A percentile compares a stretch with the other conserved stretches of the same genome.
Conservation (phyloP, 805 yeast species). For the Yarrowia bubula region DNA sequence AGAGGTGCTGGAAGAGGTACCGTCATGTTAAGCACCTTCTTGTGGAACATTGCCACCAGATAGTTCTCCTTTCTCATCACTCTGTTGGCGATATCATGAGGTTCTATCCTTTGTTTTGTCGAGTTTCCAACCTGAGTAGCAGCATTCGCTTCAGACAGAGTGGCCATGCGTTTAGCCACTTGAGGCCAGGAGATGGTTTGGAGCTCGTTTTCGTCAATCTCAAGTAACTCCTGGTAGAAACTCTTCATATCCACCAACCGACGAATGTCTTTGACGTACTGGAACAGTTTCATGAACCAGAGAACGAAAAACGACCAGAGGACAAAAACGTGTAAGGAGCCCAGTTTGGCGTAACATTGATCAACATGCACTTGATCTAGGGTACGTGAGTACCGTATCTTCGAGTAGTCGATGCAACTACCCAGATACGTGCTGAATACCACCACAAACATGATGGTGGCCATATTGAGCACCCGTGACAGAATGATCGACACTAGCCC, state of each 20-base stretch:
- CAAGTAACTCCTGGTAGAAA: slow-evolving; percentile 70
- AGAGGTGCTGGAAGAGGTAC: slow-evolving; percentile 48
- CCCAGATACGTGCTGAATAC: slow-evolving; percentile 74
- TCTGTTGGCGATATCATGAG: slow-evolving; percentile 92
- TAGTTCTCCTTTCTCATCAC: slow-evolving; percentile 95
- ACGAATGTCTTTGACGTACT: slow-evolving; percentile 57
- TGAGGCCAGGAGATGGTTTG: slow-evolving; percentile 93
- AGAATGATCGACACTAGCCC: slow-evolving; percentile 80
- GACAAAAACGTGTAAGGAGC: slow-evolving; percentile 54
- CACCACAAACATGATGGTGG: slow-evolving; percentile 76
- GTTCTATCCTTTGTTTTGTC: slow-evolving; percentile 68
- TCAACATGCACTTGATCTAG: slow-evolving; percentile 46
- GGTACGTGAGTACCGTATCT: slow-evolving; percentile 35
- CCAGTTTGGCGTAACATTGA: slow-evolving; percentile 49
- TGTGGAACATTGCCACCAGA: slow-evolving; percentile 83
- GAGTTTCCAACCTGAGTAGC: slow-evolving; percentile 45
- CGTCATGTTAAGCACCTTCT: slow-evolving; percentile 65
- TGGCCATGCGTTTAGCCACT: slow-evolving; percentile 72
- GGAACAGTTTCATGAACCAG: slow-evolving; percentile 43
- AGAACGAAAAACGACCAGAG: slow-evolving; percentile 57
- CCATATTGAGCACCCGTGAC: slow-evolving; percentile 61
- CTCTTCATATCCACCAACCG: slow-evolving; percentile 70
- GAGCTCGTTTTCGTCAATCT: slow-evolving; percentile 73
- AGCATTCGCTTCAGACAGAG: slow-evolving; percentile 77
- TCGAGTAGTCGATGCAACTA: slow-evolving; percentile 72